A percentile compares a stretch with the other conserved stretches of the same genome.
These are phyloP conservation scores for Exophiala sp. DNA, from an alignment of 2,329 filamentous ascomycete species.

Conservation along the genomic window DNA sequence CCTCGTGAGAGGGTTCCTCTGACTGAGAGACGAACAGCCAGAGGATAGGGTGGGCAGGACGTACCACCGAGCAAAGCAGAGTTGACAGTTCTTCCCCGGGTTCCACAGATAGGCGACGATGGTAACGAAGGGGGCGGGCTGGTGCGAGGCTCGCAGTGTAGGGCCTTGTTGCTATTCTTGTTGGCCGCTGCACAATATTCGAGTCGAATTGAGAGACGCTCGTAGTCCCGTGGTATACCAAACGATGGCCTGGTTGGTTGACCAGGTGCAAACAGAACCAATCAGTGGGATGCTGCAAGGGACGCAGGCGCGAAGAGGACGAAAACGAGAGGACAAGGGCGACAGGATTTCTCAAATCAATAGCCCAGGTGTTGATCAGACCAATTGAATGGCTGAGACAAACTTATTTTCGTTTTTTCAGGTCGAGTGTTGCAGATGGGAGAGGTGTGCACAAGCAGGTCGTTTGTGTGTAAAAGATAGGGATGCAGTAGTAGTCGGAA, in stretches of 20 bases:
- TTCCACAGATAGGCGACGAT: conserved; percentile 17
- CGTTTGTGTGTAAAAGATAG: not conserved
- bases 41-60: conserved; percentile 5
- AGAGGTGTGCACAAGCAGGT: not conserved
- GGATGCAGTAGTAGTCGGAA: not conserved
- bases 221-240: not conserved
- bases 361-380: conserved; percentile 3
- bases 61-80: conserved; percentile 9
- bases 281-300: conserved; percentile 18
- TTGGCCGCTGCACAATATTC: conserved; percentile 13
- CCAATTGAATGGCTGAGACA: conserved; percentile 7
- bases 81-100: conserved; percentile 18
- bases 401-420: too few species aligned
- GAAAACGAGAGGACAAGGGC: conserved; percentile 15
- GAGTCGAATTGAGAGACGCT: not conserved
- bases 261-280: conserved; percentile 21
- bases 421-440: not conserved
- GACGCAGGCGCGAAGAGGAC: conserved; percentile 20
- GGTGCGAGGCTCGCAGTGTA: conserved; percentile 20
- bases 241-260: conserved; percentile 20
- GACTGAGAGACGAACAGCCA: conserved; percentile 13
- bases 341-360: conserved; percentile 16
- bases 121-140: conserved; percentile 19
- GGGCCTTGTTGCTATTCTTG: conserved; percentile 21
- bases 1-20: not conserved